phyloP scores from a whole-genome alignment of 1,139 yeast genomes.

The Geotrichum europaeum region DNA sequence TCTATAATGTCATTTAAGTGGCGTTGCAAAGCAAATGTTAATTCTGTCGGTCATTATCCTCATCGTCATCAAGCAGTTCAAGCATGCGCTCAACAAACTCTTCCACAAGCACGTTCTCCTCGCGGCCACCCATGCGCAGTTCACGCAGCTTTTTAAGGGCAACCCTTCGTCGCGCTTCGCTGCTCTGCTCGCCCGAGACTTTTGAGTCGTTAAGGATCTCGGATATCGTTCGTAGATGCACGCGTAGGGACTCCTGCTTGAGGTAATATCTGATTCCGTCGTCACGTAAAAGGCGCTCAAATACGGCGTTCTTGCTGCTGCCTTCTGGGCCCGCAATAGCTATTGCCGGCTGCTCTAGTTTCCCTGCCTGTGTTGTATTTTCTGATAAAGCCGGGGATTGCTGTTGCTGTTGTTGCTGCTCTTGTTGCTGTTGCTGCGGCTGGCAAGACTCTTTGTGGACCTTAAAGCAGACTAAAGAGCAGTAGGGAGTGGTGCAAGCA shows the following conservation, averaged over 20 bases:
- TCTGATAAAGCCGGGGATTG: neutral
- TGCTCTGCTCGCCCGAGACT: constrained; percentile 39
- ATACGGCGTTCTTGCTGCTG: constrained; percentile 16
- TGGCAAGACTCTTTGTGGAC: constrained; percentile 33
- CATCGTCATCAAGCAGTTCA: constrained; percentile 16
- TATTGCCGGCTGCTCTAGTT: neutral
- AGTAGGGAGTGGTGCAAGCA: constrained; percentile 44
- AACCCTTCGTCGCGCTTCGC: constrained; percentile 50
- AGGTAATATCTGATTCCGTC: constrained; percentile 41
- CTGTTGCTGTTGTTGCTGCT: neutral
- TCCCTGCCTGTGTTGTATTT: neutral
- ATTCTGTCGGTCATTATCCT: neutral
- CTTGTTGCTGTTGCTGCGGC: constrained; percentile 2
- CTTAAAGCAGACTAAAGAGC: constrained; percentile 55
- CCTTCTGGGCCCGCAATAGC: neutral
- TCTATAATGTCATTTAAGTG: neutral
- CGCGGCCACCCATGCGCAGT: constrained; percentile 56
- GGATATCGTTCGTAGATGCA: constrained; percentile 46
- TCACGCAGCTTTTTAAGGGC: constrained; percentile 56
- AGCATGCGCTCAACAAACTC: constrained; percentile 41
- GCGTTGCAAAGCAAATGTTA: neutral
- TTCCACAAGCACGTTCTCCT: constrained; percentile 59
- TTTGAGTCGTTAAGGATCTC: constrained; percentile 44
- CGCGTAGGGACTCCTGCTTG: constrained; percentile 45
- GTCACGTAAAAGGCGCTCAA: constrained; percentile 34